Evolutionary conservation across 805 yeast species (phyloP).

Genomic region (Vanderwaltozyma yarrowii): DNA sequence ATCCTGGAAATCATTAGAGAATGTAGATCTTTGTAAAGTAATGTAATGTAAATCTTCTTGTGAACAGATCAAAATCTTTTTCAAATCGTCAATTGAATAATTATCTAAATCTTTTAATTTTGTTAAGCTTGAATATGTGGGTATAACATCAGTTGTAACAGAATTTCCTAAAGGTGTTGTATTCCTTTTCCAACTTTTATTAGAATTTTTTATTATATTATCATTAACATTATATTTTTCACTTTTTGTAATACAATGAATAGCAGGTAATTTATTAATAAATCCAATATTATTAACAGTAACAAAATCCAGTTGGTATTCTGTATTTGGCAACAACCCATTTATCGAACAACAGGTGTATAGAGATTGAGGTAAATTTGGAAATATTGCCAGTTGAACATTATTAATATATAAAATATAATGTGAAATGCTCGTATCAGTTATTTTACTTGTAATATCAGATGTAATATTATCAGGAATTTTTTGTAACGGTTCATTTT

Average conservation of each 20-base stretch:
- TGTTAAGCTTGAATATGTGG: constrained; percentile 22
- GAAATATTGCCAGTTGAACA: constrained; percentile 22
- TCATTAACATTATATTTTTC: not conserved
- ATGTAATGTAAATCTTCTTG: constrained; percentile 29
- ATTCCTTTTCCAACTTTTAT: constrained; percentile 3
- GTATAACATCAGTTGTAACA: constrained; percentile 6
- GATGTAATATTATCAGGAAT: not conserved
- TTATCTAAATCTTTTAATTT: constrained; percentile 22
- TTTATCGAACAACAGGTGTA: constrained; percentile 27
- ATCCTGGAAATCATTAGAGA: constrained; percentile 24
- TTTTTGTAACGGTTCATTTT: constrained; percentile 15
- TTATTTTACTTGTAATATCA: not conserved
- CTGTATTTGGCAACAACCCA: constrained; percentile 16
- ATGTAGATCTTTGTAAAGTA: constrained; percentile 17
- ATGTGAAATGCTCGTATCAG: constrained; percentile 14
- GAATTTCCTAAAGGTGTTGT: constrained; percentile 1
- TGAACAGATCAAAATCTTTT: constrained; percentile 24
- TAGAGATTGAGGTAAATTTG: constrained; percentile 20
- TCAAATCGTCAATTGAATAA: constrained; percentile 25
- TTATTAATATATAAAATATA: constrained; percentile 25
- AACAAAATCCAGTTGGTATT: constrained; percentile 27
- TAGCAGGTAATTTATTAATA: constrained; percentile 25
- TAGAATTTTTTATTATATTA: constrained; percentile 1
- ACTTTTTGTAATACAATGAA: constrained; percentile 21
- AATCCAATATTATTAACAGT: constrained; percentile 27